Evolutionary conservation across 257 asterid species (phyloP).

Genomic region (Solanum appendiculatum): DNA sequence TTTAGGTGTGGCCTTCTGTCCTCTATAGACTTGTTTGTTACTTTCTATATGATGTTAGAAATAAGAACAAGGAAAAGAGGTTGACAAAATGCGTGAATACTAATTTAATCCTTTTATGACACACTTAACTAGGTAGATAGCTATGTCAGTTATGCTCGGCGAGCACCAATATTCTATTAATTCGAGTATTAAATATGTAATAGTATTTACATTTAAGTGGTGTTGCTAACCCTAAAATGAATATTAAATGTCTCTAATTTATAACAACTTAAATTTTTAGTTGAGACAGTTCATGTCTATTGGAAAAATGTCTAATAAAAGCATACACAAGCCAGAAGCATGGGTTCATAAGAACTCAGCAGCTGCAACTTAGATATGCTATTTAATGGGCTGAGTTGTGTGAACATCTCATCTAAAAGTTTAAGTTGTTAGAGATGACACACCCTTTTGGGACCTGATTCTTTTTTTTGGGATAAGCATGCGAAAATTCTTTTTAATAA

Average conservation of each 20-base stretch:
- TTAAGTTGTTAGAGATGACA: neutral
- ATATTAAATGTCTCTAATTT: neutral
- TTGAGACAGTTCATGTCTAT: neutral
- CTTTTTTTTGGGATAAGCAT: neutral
- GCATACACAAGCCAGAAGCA: neutral
- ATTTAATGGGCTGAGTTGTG: neutral
- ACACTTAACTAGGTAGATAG: neutral
- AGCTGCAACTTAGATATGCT: neutral
- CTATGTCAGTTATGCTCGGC: neutral
- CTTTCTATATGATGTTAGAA: neutral
- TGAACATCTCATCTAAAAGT: neutral
- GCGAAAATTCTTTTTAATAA: neutral
- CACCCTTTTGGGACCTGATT: neutral
- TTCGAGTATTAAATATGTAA: neutral
- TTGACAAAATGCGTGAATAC: neutral
- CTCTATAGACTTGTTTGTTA: neutral
- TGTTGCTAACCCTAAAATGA: neutral
- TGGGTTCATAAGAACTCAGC: neutral
- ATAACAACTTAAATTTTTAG: neutral
- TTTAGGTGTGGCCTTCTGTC: constrained; percentile 43
- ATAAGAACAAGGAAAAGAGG: neutral
- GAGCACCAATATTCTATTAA: neutral
- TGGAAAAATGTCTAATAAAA: neutral
- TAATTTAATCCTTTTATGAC: neutral
- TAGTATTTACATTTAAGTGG: neutral